Evolutionary conservation across 2,329 filamentous ascomycete genomes (phyloP).

Genomic region (Penicillium brevicompactum): DNA sequence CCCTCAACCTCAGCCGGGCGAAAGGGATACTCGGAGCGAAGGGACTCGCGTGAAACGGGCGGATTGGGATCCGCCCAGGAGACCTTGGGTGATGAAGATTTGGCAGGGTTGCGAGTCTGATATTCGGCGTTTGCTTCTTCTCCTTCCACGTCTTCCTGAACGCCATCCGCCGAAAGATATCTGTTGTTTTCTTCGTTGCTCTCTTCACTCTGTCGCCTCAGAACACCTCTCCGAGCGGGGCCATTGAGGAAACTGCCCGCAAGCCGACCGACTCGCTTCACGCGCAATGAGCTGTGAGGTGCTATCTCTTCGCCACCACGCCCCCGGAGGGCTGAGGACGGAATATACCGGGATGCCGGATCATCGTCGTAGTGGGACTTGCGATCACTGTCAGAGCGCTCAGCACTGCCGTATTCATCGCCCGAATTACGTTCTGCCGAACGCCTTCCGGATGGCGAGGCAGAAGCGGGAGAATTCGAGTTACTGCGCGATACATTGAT

Average conservation of each 20-base stretch:
- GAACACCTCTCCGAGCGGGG: slow-evolving; percentile 73
- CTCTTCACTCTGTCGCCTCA: slow-evolving; percentile 64
- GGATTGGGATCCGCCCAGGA: slow-evolving; percentile 41
- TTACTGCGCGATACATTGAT: slow-evolving; percentile 45
- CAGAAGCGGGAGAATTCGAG: slow-evolving; percentile 43
- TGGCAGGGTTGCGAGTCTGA: slow-evolving; percentile 24
- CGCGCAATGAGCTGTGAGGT: slow-evolving; percentile 71
- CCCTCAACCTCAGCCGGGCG: slow-evolving; percentile 25
- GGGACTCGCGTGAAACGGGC: slow-evolving; percentile 23
- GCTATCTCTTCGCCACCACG: slow-evolving; percentile 64
- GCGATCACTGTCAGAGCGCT: slow-evolving; percentile 37
- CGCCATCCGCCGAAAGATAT: slow-evolving; percentile 29
- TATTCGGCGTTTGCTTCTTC: slow-evolving; percentile 32
- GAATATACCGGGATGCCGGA: slow-evolving; percentile 32
- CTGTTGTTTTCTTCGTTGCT: slow-evolving; percentile 50
- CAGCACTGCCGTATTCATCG: slow-evolving; percentile 36
- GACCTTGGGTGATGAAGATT: slow-evolving; percentile 38
- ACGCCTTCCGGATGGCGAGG: slow-evolving; percentile 38
- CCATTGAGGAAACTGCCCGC: slow-evolving; percentile 78
- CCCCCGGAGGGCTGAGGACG: slow-evolving; percentile 41
- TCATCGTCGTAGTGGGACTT: slow-evolving; percentile 39
- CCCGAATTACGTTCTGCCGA: slow-evolving; percentile 32
- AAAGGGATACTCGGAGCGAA: slow-evolving; percentile 25
- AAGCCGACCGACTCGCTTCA: slow-evolving; percentile 75
- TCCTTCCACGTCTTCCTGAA: slow-evolving; percentile 29